Evolutionary conservation across 2,329 filamentous ascomycete species (phyloP).

Genomic region (Fusarium transvaalense): DNA sequence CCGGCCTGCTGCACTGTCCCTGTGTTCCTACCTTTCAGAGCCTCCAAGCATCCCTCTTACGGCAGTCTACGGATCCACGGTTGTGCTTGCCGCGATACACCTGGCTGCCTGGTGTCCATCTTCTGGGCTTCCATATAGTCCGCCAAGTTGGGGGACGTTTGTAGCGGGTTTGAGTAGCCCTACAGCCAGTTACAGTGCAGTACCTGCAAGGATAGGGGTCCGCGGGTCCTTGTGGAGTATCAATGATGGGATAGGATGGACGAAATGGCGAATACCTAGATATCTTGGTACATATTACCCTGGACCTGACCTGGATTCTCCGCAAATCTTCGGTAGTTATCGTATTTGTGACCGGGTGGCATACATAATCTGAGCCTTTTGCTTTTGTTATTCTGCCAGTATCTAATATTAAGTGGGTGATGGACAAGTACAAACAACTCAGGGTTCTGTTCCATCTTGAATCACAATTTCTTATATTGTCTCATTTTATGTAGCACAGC

Average conservation of each 20-base stretch:
- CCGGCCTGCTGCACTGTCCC: slow-evolving; percentile 1
- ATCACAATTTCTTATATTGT: background rate
- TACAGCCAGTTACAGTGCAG: slow-evolving; percentile 19
- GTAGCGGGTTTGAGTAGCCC: slow-evolving; percentile 18
- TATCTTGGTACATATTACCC: background rate
- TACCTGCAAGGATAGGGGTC: slow-evolving; percentile 19
- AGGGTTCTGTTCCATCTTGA: background rate
- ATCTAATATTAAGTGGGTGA: background rate
- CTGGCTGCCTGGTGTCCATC: slow-evolving; percentile 46
- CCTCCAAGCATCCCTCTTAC: slow-evolving; percentile 5
- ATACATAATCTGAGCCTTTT: background rate
- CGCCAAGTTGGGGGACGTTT: slow-evolving; percentile 1
- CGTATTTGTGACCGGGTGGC: background rate
- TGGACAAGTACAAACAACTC: background rate
- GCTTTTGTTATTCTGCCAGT: background rate
- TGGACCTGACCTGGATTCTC: background rate
- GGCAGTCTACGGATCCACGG: slow-evolving; percentile 7
- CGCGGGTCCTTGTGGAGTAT: slow-evolving; percentile 19
- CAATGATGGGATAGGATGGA: slow-evolving; percentile 4
- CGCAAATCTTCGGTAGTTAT: slow-evolving; percentile 8
- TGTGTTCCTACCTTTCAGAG: slow-evolving; percentile 7
- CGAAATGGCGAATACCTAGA: background rate
- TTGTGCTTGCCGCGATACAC: slow-evolving; percentile 41
- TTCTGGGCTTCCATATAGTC: slow-evolving; percentile 1
- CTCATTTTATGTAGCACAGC: slow-evolving; percentile 20